Evolutionary conservation across 1,139 yeast species (phyloP), one percentile per base, ranked within the genome.

Genomic region (Petasospora fabianii): DNA sequence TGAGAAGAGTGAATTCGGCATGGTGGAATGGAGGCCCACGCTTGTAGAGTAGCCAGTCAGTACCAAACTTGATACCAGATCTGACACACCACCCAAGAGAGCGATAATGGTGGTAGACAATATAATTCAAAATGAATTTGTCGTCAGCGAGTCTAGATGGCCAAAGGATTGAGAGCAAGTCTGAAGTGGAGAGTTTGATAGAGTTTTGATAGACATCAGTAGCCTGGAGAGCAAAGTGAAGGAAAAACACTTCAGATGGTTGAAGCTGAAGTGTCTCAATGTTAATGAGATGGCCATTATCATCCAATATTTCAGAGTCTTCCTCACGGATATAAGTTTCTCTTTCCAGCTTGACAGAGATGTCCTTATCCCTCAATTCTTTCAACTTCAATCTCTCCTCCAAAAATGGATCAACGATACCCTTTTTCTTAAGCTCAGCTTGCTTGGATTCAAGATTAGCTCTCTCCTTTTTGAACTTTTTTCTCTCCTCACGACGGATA

Each of bases 1-100:
- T 68, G 50, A 74, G 59, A 2, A 80, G 58, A 4, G 94, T 86
- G 59, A 77, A 86, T 53, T 88, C 96, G 0, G 98, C 97, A 59
- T 92, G 99, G 34, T 83, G 77, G 58, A 90, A 88, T 1, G 97
- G 97, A 9, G 98, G 98, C 0, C 99, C 99, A 42, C 92, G 70
- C 41, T 82, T 78, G 59, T 92, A 92, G 7, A 92, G 66, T 15
- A 92, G 65, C 60, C 69, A 81, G 51, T 90, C 95, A 17, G 86
- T 75, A 2, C 97, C 96, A 61, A 92, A 92, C 58, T 92, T 92
- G 42, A 90, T 76, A 0, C 97, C 98, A 1, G 90, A 77, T 44
- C 95, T 71, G 3, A 82, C 95, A 67, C 97, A 90, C 97, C 97
- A 92, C 0, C 97, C 97, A 24, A 79, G 71, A 0, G 96, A 79